Evolutionary conservation across 257 asterid species (phyloP), one percentile per base, ranked within the genome.

Genomic region (Nicotiana obtusifolia): DNA sequence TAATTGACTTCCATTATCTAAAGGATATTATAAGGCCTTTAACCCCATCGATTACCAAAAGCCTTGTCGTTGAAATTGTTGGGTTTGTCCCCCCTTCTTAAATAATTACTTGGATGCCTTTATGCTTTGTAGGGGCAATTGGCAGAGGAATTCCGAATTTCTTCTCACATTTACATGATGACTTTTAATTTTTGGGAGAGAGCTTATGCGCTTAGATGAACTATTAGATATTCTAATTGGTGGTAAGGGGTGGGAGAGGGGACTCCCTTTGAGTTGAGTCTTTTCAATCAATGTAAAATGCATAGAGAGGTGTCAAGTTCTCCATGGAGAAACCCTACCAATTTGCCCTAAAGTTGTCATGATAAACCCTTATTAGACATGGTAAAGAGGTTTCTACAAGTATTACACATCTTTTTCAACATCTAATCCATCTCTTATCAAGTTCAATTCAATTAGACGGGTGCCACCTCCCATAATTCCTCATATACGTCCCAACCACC

Each of bases 1-100:
- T 69, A 53, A 78, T 80, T 52, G 56, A 14, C 81, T 30, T 52
- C 68, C 83, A 85, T 87, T 83, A 87, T 87, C 64, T 59, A 79
- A 80, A 85, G 81, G 59, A 71, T 47, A 24, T 75, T 47, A 8
- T 7, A 64, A 66, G 62, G 80, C 9, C 82, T 61, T 68, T 76
- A 86, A 77, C 47, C 78, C 37, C 10, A n/a, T 24, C 65, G 53
- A 80, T 80, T 24, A 41, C 85, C 81, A 78, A 84, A 81, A 86
- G 89, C 79, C 41, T 82, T 86, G 92, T 91, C 93, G 91, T 89
- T 90, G 94, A 91, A 90, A 87, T 82, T 76, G 86, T 82, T 52
- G 53, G 83, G 84, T 90, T 90, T 87, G 94, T 89, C 90, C 85
- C 93, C 94, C 84, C 94, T 84, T 64, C 86, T 69, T 73, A 80